These are phyloP conservation scores for Vicia villosa DNA, from an alignment of 306 rosid species.

Conservation along the genomic window DNA sequence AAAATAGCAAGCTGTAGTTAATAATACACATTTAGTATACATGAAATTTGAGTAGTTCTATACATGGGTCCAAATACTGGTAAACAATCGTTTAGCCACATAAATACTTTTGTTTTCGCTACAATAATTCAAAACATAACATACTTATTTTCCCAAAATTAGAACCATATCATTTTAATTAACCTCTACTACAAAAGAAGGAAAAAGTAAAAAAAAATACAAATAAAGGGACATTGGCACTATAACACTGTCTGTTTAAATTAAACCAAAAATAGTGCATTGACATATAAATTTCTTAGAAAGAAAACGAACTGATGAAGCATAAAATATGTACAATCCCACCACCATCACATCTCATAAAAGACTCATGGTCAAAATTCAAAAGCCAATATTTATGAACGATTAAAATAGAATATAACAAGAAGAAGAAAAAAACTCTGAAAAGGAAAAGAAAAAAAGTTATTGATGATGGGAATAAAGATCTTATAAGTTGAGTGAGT, in stretches of 20 bases:
- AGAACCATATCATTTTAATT: too few species aligned
- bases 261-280: not conserved
- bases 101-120: not conserved
- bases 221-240: too few species aligned
- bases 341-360: not conserved
- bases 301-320: not conserved
- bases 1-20: too few species aligned
- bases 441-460: not conserved
- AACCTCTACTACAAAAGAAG: not conserved
- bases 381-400: not conserved
- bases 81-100: not conserved
- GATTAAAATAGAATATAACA: constrained; percentile 5
- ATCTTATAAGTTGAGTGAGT: not conserved
- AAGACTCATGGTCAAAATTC: constrained; percentile 3
- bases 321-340: constrained; percentile 8
- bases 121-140: not conserved
- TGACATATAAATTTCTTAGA: not conserved
- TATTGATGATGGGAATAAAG: constrained; percentile 36
- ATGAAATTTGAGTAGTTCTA: too few species aligned
- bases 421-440: not conserved
- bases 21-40: too few species aligned
- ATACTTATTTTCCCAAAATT: not conserved
- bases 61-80: not conserved
- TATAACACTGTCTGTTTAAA: too few species aligned
- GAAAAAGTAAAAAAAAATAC: too few species aligned